phyloP scores from a whole-genome alignment of 2,329 filamentous ascomycete species.

The Chalaropsis ovoidea region DNA sequence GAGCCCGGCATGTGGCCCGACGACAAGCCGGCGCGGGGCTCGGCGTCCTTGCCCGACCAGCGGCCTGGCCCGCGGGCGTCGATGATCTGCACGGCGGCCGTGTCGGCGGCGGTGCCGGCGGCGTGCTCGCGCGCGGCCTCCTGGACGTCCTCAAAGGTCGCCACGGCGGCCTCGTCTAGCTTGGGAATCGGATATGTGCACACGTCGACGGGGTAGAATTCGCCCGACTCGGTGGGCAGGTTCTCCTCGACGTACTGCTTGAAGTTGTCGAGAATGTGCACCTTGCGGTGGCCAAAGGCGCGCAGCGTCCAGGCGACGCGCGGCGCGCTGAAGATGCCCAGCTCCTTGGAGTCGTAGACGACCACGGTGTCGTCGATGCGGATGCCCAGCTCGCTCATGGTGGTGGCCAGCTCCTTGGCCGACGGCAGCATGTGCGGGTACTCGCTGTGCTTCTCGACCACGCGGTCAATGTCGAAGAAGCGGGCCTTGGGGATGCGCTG shows the following conservation, averaged over 20 bases:
- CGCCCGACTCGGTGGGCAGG: constrained; percentile 69
- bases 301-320: constrained; percentile 88
- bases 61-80: constrained; percentile 74
- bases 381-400: constrained; percentile 84
- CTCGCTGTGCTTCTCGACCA: constrained; percentile 76
- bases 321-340: constrained; percentile 89
- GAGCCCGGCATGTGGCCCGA: constrained; percentile 89
- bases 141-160: constrained; percentile 71
- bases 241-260: constrained; percentile 82
- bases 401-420: constrained; percentile 67
- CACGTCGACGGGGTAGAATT: constrained; percentile 57
- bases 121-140: constrained; percentile 64
- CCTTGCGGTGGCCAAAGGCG: constrained; percentile 77
- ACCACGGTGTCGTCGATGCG: constrained; percentile 79
- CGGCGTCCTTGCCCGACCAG: constrained; percentile 72
- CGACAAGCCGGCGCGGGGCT: constrained; percentile 74
- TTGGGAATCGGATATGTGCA: constrained; percentile 55
- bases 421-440: constrained; percentile 96
- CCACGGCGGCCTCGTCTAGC: constrained; percentile 54
- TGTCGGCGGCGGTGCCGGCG: constrained; percentile 72
- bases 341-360: constrained; percentile 83
- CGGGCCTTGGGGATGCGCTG: constrained; percentile 78
- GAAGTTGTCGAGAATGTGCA: constrained; percentile 94
- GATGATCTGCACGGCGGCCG: constrained; percentile 74
- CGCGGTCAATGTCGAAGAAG: constrained; percentile 91